Evolutionary conservation across 2,329 filamentous ascomycete species (phyloP).

Genomic region (Aspergillus thermomutatus): DNA sequence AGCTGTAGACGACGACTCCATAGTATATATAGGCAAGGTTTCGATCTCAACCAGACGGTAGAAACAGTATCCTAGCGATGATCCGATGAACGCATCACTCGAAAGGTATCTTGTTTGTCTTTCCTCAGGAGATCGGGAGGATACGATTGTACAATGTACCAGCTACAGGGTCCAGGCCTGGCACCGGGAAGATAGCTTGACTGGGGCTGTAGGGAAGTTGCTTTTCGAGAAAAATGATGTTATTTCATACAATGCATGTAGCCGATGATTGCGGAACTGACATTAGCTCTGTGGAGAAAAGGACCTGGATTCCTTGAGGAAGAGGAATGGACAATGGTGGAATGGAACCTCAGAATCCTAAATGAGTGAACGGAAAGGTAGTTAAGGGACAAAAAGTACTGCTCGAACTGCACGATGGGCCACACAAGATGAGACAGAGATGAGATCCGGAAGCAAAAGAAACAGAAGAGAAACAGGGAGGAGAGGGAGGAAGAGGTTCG

Average conservation of each 20-base stretch:
- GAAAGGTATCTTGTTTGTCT: conserved; percentile 4
- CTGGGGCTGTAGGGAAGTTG: conserved; percentile 13
- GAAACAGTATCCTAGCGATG: conserved; percentile 7
- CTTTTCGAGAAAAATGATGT: conserved; percentile 6
- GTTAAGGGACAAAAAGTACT: conserved; percentile 1
- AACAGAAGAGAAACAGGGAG: conserved; percentile 1
- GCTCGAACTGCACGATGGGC: not conserved
- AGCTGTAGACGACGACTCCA: conserved; percentile 6
- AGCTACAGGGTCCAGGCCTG: conserved; percentile 16
- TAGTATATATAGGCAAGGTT: conserved; percentile 22
- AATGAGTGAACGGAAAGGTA: not conserved
- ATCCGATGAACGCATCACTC: conserved; percentile 13
- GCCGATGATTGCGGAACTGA: conserved; percentile 14
- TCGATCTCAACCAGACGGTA: conserved; percentile 7
- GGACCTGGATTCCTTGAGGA: not conserved
- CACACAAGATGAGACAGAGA: not conserved
- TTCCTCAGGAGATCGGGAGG: conserved; percentile 4
- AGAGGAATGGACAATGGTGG: not conserved
- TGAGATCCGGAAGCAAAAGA: not conserved
- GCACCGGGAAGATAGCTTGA: conserved; percentile 1
- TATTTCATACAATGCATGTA: conserved; percentile 14
- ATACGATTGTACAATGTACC: not conserved
- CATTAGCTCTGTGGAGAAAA: conserved; percentile 16
- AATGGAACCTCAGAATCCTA: not conserved
- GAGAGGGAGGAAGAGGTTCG: not conserved